These are phyloP conservation scores for Aspergillus fructus DNA, from an alignment of 2,329 filamentous ascomycete species.

Conservation along the genomic window DNA sequence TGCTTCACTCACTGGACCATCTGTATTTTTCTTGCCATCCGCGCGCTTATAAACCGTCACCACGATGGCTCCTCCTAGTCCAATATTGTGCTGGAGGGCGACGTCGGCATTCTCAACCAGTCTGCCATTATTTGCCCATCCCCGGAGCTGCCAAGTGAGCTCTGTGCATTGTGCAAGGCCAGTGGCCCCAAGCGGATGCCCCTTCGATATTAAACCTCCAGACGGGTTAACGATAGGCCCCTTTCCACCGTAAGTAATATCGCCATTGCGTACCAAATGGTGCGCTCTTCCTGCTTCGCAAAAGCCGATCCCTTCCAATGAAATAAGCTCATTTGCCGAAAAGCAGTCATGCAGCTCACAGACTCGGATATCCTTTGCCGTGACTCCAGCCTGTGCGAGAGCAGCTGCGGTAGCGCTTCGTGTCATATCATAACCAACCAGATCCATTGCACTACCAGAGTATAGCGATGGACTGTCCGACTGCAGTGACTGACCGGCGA, in stretches of 20 bases:
- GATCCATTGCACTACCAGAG: conserved; percentile 76
- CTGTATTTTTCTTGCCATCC: too few species aligned
- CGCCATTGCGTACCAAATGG: conserved; percentile 80
- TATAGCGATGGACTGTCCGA: conserved; percentile 82
- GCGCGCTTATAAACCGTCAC: conserved; percentile 85
- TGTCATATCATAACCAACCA: conserved; percentile 87
- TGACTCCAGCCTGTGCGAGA: conserved; percentile 66
- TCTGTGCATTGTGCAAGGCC: conserved; percentile 94
- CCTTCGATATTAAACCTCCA: conserved; percentile 92
- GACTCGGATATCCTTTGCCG: conserved; percentile 70
- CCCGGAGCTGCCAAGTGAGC: conserved; percentile 89
- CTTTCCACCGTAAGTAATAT: conserved; percentile 85
- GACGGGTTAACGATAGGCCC: conserved; percentile 82
- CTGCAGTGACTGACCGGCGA: conserved; percentile 81
- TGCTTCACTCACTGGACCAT: too few species aligned
- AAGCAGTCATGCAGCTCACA: conserved; percentile 98
- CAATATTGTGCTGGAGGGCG: conserved; percentile 89
- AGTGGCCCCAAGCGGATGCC: conserved; percentile 89
- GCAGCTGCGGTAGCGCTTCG: conserved; percentile 65
- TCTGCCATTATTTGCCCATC: conserved; percentile 97
- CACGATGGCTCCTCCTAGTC: conserved; percentile 85
- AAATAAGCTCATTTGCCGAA: conserved; percentile 89
- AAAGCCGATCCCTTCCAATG: conserved; percentile 81
- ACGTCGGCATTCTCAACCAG: conserved; percentile 65
- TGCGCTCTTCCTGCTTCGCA: conserved; percentile 82